phyloP scores from a whole-genome alignment of 129 eudicot species.

The Flaveria trinervia region DNA sequence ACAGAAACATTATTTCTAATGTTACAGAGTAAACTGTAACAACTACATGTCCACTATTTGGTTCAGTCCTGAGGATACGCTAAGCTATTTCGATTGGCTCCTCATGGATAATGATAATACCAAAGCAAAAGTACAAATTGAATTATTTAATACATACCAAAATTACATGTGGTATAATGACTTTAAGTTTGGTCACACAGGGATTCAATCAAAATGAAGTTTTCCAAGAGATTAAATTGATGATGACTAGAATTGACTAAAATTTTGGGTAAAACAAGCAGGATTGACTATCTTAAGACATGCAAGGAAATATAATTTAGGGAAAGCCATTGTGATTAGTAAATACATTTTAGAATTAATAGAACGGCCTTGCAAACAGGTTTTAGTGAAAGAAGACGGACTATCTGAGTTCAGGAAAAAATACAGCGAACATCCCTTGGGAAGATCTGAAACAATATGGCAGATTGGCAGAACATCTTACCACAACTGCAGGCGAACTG shows the following conservation, averaged over 20 bases:
- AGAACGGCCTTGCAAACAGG: too few species aligned
- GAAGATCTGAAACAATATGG: conserved; percentile 4
- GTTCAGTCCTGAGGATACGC: background rate
- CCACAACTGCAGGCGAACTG: conserved; percentile 70
- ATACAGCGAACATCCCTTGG: conserved; percentile 11
- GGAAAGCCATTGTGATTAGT: background rate
- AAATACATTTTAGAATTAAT: too few species aligned
- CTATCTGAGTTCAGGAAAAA: background rate
- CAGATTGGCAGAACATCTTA: conserved; percentile 32
- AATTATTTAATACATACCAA: background rate
- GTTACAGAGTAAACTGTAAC: conserved; percentile 11
- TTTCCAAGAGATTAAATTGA: background rate
- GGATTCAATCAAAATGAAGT: conserved; percentile 1
- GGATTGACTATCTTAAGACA: conserved; percentile 1
- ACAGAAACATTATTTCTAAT: background rate
- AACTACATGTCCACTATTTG: background rate
- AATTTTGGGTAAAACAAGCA: background rate
- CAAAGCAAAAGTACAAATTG: background rate
- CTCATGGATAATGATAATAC: conserved; percentile 2
- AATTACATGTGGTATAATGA: background rate
- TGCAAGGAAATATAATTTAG: conserved; percentile 15
- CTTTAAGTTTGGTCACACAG: background rate
- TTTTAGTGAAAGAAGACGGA: too few species aligned
- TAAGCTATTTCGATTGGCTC: background rate
- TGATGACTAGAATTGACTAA: background rate